A percentile compares a stretch with the other conserved stretches of the same genome.
Evolutionary conservation across 805 yeast genomes (phyloP).

Genomic region (Pichia occidentalis): DNA sequence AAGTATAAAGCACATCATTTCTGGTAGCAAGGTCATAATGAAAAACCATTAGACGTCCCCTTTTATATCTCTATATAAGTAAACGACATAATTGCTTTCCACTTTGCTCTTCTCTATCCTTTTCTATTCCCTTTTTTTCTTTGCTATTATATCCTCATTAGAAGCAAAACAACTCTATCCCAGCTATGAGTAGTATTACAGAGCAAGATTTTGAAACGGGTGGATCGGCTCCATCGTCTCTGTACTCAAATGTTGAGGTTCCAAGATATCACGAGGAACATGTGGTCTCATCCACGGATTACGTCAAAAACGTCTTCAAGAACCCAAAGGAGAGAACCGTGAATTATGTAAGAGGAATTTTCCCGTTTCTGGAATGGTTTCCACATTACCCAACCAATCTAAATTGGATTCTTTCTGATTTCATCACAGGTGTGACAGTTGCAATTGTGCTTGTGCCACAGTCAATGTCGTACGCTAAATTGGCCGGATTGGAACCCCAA

Average conservation of each 20-base stretch:
- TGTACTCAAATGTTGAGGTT: not conserved
- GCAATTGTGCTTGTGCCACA: slow-evolving; percentile 93
- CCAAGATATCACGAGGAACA: slow-evolving; percentile 21
- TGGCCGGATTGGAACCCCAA: slow-evolving; percentile 76
- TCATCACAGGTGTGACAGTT: slow-evolving; percentile 89
- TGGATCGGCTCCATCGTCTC: too few species aligned
- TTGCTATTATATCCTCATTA: too few species aligned
- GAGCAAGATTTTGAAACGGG: too few species aligned
- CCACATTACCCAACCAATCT: slow-evolving; percentile 63
- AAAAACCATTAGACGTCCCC: too few species aligned
- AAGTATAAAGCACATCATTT: too few species aligned
- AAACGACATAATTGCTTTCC: too few species aligned
- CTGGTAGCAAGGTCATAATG: too few species aligned
- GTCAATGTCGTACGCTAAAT: slow-evolving; percentile 88
- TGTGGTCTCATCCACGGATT: slow-evolving; percentile 23
- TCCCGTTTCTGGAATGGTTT: slow-evolving; percentile 82
- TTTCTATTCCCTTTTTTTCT: too few species aligned
- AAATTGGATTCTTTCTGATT: slow-evolving; percentile 70
- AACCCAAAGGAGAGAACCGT: slow-evolving; percentile 36
- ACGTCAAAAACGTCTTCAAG: slow-evolving; percentile 22
- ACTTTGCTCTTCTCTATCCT: too few species aligned
- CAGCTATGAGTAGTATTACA: too few species aligned
- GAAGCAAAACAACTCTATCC: too few species aligned
- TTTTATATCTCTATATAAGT: too few species aligned
- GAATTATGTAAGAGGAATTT: slow-evolving; percentile 53